Conservation (phyloP, 805 yeast genomes). For the Starmerella apis region DNA sequence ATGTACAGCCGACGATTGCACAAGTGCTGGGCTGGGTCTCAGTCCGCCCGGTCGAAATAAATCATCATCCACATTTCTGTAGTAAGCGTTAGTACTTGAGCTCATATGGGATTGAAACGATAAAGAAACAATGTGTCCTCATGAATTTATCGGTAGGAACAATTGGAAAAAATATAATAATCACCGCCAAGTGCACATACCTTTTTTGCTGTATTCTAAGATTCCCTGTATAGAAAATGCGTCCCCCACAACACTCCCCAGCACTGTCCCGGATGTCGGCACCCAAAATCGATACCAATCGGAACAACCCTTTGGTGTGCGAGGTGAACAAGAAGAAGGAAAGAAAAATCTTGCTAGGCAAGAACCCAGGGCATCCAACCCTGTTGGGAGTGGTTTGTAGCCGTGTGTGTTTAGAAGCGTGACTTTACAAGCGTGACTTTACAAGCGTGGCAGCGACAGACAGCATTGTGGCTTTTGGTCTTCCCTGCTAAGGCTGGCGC, state of each 20-base stretch:
- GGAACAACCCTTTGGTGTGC: too few relatives aligned
- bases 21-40: constrained; percentile 20
- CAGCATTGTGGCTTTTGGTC: background rate
- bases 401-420: too few relatives aligned
- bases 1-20: constrained; percentile 28
- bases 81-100: constrained; percentile 24
- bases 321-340: too few relatives aligned
- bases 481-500: background rate
- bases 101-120: constrained; percentile 29
- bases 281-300: too few relatives aligned
- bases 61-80: constrained; percentile 29
- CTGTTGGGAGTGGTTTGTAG: too few relatives aligned
- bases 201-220: too few relatives aligned
- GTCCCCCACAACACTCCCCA: background rate
- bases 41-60: constrained; percentile 36
- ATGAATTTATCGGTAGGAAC: constrained; percentile 31
- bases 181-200: constrained; percentile 28
- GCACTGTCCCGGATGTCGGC: too few relatives aligned
- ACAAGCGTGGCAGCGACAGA: too few relatives aligned
- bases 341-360: too few relatives aligned
- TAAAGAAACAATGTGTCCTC: constrained; percentile 20
- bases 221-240: background rate
- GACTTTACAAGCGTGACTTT: too few relatives aligned
- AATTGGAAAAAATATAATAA: constrained; percentile 29
- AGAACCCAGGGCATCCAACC: too few relatives aligned